Conservation (phyloP, 495 filamentous ascomycete genomes). For the Thermothielavioides terrestris region DNA sequence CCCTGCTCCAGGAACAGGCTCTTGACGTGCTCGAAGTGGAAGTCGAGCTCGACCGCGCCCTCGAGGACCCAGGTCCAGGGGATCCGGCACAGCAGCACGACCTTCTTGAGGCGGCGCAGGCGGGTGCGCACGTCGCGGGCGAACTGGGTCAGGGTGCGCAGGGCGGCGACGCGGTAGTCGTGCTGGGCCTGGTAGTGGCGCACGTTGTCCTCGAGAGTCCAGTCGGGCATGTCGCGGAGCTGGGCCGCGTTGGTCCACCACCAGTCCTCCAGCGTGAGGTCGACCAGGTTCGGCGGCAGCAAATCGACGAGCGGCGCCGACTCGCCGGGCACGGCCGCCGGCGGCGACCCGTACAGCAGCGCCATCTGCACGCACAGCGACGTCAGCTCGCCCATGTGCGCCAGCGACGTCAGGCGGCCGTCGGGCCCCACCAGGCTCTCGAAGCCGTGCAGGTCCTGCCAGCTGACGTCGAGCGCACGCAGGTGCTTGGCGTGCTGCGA, state of each 20-base stretch:
- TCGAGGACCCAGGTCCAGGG: slow-evolving; percentile 24
- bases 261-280: slow-evolving; percentile 27
- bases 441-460: slow-evolving; percentile 16
- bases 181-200: slow-evolving; percentile 14
- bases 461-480: slow-evolving; percentile 24
- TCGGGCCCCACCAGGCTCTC: slow-evolving; percentile 18
- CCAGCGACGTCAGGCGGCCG: slow-evolving; percentile 22
- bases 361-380: slow-evolving; percentile 23
- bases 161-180: slow-evolving; percentile 16
- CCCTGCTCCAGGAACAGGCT: slow-evolving; percentile 12
- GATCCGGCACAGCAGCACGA: slow-evolving; percentile 19
- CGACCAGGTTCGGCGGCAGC: slow-evolving; percentile 25
- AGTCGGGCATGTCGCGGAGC: slow-evolving; percentile 12
- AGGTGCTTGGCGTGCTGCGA: slow-evolving; percentile 17
- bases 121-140: slow-evolving; percentile 9
- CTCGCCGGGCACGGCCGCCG: slow-evolving; percentile 1
- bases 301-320: slow-evolving; percentile 17
- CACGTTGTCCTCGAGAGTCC: slow-evolving; percentile 13
- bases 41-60: slow-evolving; percentile 11
- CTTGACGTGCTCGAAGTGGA: slow-evolving; percentile 18
- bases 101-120: slow-evolving; percentile 14
- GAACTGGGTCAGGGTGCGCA: slow-evolving; percentile 17
- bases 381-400: slow-evolving; percentile 11
- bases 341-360: slow-evolving; percentile 14
- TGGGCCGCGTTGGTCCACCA: slow-evolving; percentile 21